Evolutionary conservation across 108 stramenopile genomes (phyloP).

Genomic region (Schizochytrium sp.): DNA sequence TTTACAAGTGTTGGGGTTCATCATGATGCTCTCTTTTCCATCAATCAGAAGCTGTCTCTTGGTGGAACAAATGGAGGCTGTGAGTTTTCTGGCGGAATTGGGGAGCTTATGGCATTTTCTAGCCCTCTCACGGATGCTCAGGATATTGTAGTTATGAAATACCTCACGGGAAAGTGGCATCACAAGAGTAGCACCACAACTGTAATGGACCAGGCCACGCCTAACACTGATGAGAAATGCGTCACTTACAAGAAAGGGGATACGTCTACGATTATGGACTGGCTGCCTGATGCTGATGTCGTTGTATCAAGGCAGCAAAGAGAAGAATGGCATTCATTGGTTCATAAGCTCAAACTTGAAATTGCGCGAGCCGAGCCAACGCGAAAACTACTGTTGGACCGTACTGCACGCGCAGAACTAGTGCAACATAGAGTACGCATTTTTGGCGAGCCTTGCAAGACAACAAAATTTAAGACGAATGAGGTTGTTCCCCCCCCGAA

Average conservation of each 20-base stretch:
- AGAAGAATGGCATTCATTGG: neutral
- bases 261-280: neutral
- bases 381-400: neutral
- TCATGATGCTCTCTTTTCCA: conserved; percentile 24
- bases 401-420: neutral
- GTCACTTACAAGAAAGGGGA: neutral
- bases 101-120: conserved; percentile 16
- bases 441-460: conserved; percentile 28
- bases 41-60: conserved; percentile 27
- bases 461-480: neutral
- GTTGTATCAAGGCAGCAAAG: conserved; percentile 2
- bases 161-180: neutral
- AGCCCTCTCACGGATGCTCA: neutral
- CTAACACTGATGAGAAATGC: neutral
- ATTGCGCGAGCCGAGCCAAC: neutral
- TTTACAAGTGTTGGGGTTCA: conserved; percentile 1
- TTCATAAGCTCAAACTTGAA: neutral
- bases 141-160: neutral
- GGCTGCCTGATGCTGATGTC: neutral
- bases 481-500: neutral
- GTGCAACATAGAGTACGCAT: neutral
- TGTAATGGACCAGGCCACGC: neutral
- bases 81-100: conserved; percentile 57
- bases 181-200: neutral
- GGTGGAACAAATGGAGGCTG: conserved; percentile 50